Conservation (phyloP, 2,329 filamentous ascomycete species). For the Didymella keratinophila region DNA sequence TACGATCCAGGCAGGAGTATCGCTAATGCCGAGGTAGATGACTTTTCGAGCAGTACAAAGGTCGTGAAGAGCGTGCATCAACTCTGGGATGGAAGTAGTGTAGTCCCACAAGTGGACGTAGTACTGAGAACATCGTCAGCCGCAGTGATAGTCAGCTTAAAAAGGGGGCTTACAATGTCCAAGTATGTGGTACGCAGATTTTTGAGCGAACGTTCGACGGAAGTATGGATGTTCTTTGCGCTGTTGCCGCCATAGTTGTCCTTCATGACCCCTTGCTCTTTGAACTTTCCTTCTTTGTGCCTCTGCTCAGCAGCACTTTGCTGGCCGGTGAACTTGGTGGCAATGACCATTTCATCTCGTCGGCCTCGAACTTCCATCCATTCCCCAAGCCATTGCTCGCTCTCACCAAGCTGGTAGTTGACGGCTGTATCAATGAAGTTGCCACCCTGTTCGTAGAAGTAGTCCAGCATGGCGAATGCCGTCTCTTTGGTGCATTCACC, state of each 20-base stretch:
- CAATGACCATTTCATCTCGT: slow-evolving; percentile 53
- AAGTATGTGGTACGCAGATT: slow-evolving; percentile 67
- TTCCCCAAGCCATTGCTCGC: slow-evolving; percentile 55
- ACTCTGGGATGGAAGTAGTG: slow-evolving; percentile 53
- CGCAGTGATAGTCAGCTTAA: slow-evolving; percentile 41
- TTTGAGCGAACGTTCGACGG: slow-evolving; percentile 30
- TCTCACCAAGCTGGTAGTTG: slow-evolving; percentile 52
- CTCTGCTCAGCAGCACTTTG: slow-evolving; percentile 17
- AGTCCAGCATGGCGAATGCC: slow-evolving; percentile 71
- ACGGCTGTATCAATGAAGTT: slow-evolving; percentile 74
- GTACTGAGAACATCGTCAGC: slow-evolving; percentile 41
- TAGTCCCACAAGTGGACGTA: slow-evolving; percentile 54
- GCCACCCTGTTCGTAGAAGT: slow-evolving; percentile 70
- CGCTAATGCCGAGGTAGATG: slow-evolving; percentile 55
- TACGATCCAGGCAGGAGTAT: slow-evolving; percentile 53
- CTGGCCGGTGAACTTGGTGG: slow-evolving; percentile 47
- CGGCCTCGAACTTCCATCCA: slow-evolving; percentile 51
- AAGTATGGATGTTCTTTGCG: slow-evolving; percentile 36
- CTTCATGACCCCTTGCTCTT: slow-evolving; percentile 25
- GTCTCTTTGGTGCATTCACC: slow-evolving; percentile 67
- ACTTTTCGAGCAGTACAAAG: slow-evolving; percentile 53
- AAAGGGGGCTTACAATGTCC: slow-evolving; percentile 53
- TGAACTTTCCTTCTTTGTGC: slow-evolving; percentile 13
- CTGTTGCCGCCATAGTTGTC: slow-evolving; percentile 36
- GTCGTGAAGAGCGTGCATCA: slow-evolving; percentile 54